Base-by-base conservation (phyloP, 306 rosid species). In the Adenanthera pavonina region DNA sequence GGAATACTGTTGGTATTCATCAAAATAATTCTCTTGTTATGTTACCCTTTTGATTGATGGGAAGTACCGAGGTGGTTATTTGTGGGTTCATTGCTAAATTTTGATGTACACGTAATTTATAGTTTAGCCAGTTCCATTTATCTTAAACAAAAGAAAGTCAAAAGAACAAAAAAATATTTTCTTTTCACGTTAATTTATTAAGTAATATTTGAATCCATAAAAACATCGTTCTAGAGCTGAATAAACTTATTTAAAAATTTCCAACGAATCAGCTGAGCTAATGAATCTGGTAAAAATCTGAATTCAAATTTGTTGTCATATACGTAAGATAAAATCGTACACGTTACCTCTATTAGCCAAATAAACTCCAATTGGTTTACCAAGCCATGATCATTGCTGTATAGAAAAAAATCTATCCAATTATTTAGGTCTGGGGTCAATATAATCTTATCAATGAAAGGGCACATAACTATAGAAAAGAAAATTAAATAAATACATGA, bases 401-500 rank as follows among this genome's bases (percentile, higher is more conserved):
- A n/a, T 56, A 0, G n/a, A 4, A 6, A 33, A 1, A 61, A 61
- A 30, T 44, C 74, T 44, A 12, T 44, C 54, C 17, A 20, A 67
- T 68, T n/a, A 41, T n/a, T 68, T n/a, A 41, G 73, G 73, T 68
- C 6, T 41, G n/a, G 8, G 48, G 52, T 68, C 72, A 40, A 15
- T 40, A 68, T 41, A 68, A 68, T 67, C 52, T 68, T 69, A 20
- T 44, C 54, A 41, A 44, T n/a, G 17, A 69, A 43, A 44, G 38
- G 35, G 11, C 38, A 4, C 74, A 44, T 3, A 9, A 41, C 16
- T 68, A 41, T 7, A n/a, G 2, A n/a, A 0, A 30, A 1, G 30
- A 25, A 25, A 25, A 35, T 36, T 35, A 67, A 41, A n/a, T 41
- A n/a, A n/a, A 38, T 38, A 15, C 5, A 41, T 65, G 7, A 0